Base-by-base conservation (phyloP, 345 rosid species). In the Boechera divaricarpa region DNA sequence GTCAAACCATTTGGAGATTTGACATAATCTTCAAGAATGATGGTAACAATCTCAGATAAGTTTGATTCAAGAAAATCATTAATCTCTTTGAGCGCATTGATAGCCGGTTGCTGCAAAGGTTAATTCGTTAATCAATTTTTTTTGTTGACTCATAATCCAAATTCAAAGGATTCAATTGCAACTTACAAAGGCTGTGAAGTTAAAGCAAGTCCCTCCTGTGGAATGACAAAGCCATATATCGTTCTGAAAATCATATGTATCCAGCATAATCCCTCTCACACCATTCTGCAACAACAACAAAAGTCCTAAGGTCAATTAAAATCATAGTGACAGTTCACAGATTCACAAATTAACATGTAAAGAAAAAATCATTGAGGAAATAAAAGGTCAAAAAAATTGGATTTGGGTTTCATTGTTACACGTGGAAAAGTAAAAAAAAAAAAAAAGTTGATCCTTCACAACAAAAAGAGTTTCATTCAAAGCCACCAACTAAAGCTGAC, bases 141-240 rank as follows among this genome's bases (percentile, higher is more conserved):
- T 39, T 2, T 39, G 4, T 39, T 39, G 42, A 39, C 11, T 10
- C 42, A 39, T 10, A 9, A 39, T 2, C 42, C 18, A 29, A 42
- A 28, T 42, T 28, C 10, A 2, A 24, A 45, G 67, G n/a, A 26
- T 26, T 4, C 13, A 70, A 16, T 39, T 41, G 56, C 51, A 28
- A 83, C 97, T 88, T 88, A 95, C 99, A 78, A 92, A 95, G 52
- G 99, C 89, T 0, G 98, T 91, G 80, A 48, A 74, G 82, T 89
- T 85, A 76, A 70, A 92, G 78, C 99, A 95, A 47, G 69, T 60
- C 63, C 97, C 97, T 36, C 44, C 69, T 5, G 86, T 64, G 65
- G 99, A 95, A 79, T 95, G 98, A 79, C 99, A 95, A 29, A 95
- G 51, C 99, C 99, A 95, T 56, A 92, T 72, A 76, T 87, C 96